These are phyloP conservation scores for Stephania japonica DNA, from an alignment of 164 flowering plant species.

Conservation along the genomic window DNA sequence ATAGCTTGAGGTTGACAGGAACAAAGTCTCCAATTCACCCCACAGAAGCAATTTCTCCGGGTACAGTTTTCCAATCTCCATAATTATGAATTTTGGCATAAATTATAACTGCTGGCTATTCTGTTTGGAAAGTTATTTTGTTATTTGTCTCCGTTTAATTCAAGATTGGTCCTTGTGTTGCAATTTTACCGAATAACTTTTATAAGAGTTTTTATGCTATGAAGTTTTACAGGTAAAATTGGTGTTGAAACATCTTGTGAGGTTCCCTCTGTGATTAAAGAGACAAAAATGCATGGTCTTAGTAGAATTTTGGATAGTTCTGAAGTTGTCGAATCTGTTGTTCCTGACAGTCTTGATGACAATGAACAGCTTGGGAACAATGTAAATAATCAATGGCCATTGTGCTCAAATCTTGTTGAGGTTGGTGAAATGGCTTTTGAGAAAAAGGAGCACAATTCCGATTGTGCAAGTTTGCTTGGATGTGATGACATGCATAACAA, in stretches of 20 bases:
- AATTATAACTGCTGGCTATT: neutral
- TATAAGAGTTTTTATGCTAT: neutral
- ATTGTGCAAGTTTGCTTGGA: conserved; percentile 12
- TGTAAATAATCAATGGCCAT: conserved; percentile 8
- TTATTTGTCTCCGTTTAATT: neutral
- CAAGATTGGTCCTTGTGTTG: neutral
- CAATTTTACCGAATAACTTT: neutral
- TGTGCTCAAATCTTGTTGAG: conserved; percentile 20
- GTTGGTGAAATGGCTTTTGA: conserved; percentile 19
- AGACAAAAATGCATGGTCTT: conserved; percentile 10
- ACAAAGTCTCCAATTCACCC: conserved; percentile 12
- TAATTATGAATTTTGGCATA: neutral
- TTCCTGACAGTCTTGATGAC: conserved; percentile 55
- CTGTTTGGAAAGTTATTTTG: neutral
- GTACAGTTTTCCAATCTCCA: conserved; percentile 17
- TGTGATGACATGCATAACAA: conserved; percentile 14
- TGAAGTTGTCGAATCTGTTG: conserved; percentile 26
- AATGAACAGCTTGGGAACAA: conserved; percentile 20
- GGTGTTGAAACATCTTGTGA: conserved; percentile 26
- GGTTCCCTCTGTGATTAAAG: conserved; percentile 14
- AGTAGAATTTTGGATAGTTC: conserved; percentile 14
- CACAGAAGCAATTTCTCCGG: conserved; percentile 21
- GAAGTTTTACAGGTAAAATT: conserved; percentile 17
- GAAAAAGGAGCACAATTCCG: conserved; percentile 7
- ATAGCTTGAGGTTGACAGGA: conserved; percentile 1